Evolutionary conservation across 1,284 basidiomycete genomes (phyloP), one percentile per base, ranked within the genome.

Genomic region (Irpex rosettiformis): DNA sequence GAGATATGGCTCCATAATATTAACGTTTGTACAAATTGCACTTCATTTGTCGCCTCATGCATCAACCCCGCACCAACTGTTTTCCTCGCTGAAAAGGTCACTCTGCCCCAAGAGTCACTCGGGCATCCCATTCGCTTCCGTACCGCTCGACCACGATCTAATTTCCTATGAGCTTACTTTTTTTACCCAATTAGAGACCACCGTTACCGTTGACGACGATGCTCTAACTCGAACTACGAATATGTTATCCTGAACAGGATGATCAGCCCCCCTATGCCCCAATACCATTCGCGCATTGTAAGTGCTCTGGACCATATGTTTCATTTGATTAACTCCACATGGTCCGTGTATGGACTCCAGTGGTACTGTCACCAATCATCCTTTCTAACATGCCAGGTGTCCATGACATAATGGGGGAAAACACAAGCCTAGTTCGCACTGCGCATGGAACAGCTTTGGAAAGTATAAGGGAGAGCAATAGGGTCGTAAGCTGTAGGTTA

Each of bases 11-110:
- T 11, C 8, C 13, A 28, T 16, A 24, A 10, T 2, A 16, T 22
- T 11, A 51, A 27, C 25, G 48, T 28, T 27, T 24, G 48, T 22
- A 28, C 27, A 51, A 28, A 16, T 51, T 28, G 10, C 11, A 18
- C 13, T 51, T 51, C 48, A 51, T 58, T 54, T 54, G 49, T 54
- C 27, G 47, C 40, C 53, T 37, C 52, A 28, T 54, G 29, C 28
- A 54, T 54, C 52, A 54, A 25, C 28, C 3, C 52, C 18, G 30
- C 27, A 54, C 52, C 8, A 1, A 51, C 16, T 6, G 18, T 51
- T 51, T 8, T 51, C 48, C 48, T 27, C 48, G 24, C 21, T 27
- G 48, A 51, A 51, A 16, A 16, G 22, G 24, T 51, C 48, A 51
- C 48, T 51, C 48, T 27, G 8, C 48, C 48, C 13, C 22, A 27